Percentiles rank a stretch among this genome's conserved stretches.
These are phyloP conservation scores for Psilocybe cubensis DNA, from an alignment of 768 basidiomycete species.

Conservation along the genomic window DNA sequence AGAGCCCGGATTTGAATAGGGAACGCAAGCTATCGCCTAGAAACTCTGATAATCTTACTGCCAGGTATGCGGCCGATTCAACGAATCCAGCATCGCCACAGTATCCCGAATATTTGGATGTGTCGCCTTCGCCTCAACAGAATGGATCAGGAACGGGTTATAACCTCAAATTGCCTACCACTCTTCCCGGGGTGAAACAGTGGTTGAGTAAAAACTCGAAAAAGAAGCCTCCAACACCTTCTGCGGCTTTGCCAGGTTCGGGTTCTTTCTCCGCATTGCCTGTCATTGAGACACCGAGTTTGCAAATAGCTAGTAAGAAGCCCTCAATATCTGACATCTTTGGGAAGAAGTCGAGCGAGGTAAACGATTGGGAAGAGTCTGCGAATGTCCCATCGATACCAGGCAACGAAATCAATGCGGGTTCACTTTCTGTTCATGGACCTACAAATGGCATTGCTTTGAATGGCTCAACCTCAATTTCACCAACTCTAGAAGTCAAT, in stretches of 20 bases:
- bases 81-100: slow-evolving; percentile 45
- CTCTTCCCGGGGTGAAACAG: slow-evolving; percentile 77
- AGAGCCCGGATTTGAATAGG: slow-evolving; percentile 52
- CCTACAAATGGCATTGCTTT: slow-evolving; percentile 16
- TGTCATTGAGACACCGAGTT: slow-evolving; percentile 30
- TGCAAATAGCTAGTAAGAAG: slow-evolving; percentile 55
- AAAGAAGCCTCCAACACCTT: slow-evolving; percentile 51
- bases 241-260: slow-evolving; percentile 30
- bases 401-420: slow-evolving; percentile 1
- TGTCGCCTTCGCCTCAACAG: slow-evolving; percentile 39
- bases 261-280: slow-evolving; percentile 25
- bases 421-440: slow-evolving; percentile 13
- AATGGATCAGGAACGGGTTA: slow-evolving; percentile 30
- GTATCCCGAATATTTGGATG: slow-evolving; percentile 51
- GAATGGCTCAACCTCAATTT: slow-evolving; percentile 13
- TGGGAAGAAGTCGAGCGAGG: slow-evolving; percentile 58
- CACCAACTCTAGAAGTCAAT: slow-evolving; percentile 28
- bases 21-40: slow-evolving; percentile 72
- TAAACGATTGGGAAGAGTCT: slow-evolving; percentile 71
- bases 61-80: slow-evolving; percentile 53
- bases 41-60: slow-evolving; percentile 66
- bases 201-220: slow-evolving; percentile 74
- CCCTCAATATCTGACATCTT: slow-evolving; percentile 72
- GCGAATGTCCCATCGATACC: slow-evolving; percentile 3
- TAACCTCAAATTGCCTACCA: slow-evolving; percentile 65